phyloP scores from a whole-genome alignment of 371 early-diverging fungal genomes.

The Actinomortierella ambigua region DNA sequence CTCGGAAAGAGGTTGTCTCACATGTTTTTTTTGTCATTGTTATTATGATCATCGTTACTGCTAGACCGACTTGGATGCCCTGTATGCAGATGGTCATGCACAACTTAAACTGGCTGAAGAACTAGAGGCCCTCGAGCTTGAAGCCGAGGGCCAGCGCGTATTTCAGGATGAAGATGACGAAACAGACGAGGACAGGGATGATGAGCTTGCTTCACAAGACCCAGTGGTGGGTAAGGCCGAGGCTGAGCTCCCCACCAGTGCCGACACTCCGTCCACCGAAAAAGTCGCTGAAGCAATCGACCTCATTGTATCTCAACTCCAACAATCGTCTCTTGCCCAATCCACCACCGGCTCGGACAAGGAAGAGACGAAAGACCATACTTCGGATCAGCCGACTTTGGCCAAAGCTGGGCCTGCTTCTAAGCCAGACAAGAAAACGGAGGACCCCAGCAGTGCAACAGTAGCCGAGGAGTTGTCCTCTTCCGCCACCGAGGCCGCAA shows the following conservation, averaged over 20 bases:
- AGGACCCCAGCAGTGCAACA: not conserved
- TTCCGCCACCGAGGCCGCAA: not conserved
- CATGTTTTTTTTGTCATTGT: not conserved
- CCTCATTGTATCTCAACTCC: not conserved
- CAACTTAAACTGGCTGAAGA: conserved; percentile 25
- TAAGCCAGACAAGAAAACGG: too few relatives aligned
- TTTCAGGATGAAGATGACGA: not conserved
- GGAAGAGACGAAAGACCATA: not conserved
- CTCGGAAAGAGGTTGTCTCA: not conserved
- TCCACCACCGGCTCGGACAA: not conserved
- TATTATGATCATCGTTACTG: not conserved
- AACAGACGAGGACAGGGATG: conserved; percentile 1
- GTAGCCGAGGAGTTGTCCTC: not conserved
- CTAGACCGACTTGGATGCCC: conserved; percentile 28
- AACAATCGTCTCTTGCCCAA: conserved; percentile 2
- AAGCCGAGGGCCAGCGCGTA: not conserved
- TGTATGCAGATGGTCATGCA: conserved; percentile 29
- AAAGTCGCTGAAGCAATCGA: not conserved
- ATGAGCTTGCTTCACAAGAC: not conserved
- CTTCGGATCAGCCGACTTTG: not conserved
- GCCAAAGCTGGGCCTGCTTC: too few relatives aligned
- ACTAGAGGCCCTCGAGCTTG: conserved; percentile 17
- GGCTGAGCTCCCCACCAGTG: not conserved
- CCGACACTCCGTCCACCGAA: too few relatives aligned
- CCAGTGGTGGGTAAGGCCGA: not conserved